Evolutionary conservation across 768 basidiomycete species (phyloP), one percentile per base, ranked within the genome.

Genomic region (Leccinum fibrillosum): DNA sequence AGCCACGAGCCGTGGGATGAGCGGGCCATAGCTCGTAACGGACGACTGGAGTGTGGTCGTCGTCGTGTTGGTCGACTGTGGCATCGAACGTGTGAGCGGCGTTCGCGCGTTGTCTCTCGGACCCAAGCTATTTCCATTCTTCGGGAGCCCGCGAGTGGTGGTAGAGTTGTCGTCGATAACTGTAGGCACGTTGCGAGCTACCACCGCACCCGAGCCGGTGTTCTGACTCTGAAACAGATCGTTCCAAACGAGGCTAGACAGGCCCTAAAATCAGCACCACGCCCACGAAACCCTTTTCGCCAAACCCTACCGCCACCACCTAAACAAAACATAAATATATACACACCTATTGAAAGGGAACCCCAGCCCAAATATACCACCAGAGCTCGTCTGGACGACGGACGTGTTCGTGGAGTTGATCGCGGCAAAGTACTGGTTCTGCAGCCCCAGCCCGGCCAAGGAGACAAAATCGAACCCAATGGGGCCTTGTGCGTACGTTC

Each of bases 351-450:
- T 86, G 13, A 82, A 67, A 3, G 89, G 88, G 61, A 91, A 91
- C 0, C 90, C 89, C 10, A 90, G 75, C 0, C 90, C 90, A 56
- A 91, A 78, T 44, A 91, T 89, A 2, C 89, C 90, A 15, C 81
- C 78, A 17, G 82, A 77, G 1, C 82, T 82, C 1, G 79, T 82
- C 42, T 81, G 76, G 37, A 78, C 63, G 8, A 90, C 77, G 21
- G 77, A 84, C 2, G 87, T 86, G 61, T 89, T 86, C 3, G 90
- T 92, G 53, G 80, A 70, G 63, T 85, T 83, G 54, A 90, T 84
- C 8, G 86, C 82, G 9, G 82, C 86, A 58, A 91, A 82, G 55
- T 77, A 82, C 63, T 90, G 88, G 49, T 77, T 70, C 7, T 71
- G 64, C 11, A 85, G 59, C 2, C 71, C 66, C 4, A 89, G 59